phyloP scores from a whole-genome alignment of 257 asterid species.

The Ocimum tenuiflorum region DNA sequence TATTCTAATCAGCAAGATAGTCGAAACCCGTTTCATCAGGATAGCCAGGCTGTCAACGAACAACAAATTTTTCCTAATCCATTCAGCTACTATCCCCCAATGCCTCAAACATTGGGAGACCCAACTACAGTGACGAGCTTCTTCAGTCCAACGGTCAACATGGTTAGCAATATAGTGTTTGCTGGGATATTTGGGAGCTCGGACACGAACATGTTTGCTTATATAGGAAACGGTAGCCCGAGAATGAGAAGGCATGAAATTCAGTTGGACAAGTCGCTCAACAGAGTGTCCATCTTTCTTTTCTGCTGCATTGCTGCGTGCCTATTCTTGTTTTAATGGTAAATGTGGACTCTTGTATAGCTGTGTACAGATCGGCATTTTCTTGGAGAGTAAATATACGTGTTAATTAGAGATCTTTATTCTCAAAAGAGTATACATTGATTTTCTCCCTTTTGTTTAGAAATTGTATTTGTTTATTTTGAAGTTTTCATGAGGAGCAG shows the following conservation, averaged over 20 bases:
- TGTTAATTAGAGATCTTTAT: slow-evolving; percentile 12
- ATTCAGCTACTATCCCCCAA: slow-evolving; percentile 27
- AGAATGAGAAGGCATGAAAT: slow-evolving; percentile 75
- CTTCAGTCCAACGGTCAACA: slow-evolving; percentile 57
- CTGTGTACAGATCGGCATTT: slow-evolving; percentile 25
- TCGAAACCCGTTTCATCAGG: slow-evolving; percentile 25
- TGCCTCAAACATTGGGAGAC: slow-evolving; percentile 38
- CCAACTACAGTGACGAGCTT: slow-evolving; percentile 29
- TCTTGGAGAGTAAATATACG: slow-evolving; percentile 21
- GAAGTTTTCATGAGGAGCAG: too few relatives aligned
- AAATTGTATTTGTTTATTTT: too few relatives aligned
- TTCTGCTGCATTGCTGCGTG: slow-evolving; percentile 63
- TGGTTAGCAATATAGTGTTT: slow-evolving; percentile 73
- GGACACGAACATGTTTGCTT: slow-evolving; percentile 43
- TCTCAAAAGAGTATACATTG: not conserved
- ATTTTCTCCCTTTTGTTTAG: slow-evolving; percentile 3
- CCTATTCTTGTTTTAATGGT: slow-evolving; percentile 61
- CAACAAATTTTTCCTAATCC: slow-evolving; percentile 36
- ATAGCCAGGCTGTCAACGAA: slow-evolving; percentile 24
- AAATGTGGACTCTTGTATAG: slow-evolving; percentile 21
- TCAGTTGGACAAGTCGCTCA: slow-evolving; percentile 65
- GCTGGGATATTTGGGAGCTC: slow-evolving; percentile 61
- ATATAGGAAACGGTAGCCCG: slow-evolving; percentile 44
- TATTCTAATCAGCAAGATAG: slow-evolving; percentile 29
- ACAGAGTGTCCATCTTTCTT: slow-evolving; percentile 63